Conservation (phyloP, 768 basidiomycete genomes). For the Cystoderma amianthinum region DNA sequence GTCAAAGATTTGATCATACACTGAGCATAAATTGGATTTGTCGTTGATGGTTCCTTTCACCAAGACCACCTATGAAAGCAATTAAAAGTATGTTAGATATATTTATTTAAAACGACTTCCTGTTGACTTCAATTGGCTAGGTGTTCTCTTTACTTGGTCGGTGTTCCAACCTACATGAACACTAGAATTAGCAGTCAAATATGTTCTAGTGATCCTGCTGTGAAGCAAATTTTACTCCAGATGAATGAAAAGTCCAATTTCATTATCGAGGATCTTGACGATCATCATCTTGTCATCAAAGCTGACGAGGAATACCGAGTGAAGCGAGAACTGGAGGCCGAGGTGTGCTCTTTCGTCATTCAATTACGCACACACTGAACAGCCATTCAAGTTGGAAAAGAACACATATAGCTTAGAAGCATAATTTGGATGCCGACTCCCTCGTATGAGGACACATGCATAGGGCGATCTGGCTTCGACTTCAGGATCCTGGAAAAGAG, state of each 20-base stretch:
- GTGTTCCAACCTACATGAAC: constrained; percentile 9
- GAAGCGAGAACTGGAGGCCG: constrained; percentile 62
- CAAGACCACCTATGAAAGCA: too few relatives aligned
- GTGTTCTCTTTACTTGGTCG: constrained; percentile 64
- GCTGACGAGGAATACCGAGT: constrained; percentile 77
- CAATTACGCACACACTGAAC: constrained; percentile 3
- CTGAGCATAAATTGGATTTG: too few relatives aligned
- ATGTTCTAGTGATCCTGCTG: constrained; percentile 75
- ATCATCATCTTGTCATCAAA: constrained; percentile 77
- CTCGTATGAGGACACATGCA: background rate
- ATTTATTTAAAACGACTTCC: background rate
- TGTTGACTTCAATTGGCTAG: constrained; percentile 27
- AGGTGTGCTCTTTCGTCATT: constrained; percentile 38
- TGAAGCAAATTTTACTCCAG: constrained; percentile 78
- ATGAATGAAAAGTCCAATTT: constrained; percentile 80
- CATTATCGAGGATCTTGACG: constrained; percentile 84
- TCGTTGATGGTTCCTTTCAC: too few relatives aligned
- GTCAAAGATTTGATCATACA: too few relatives aligned
- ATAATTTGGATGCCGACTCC: too few relatives aligned
- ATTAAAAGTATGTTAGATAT: constrained; percentile 52
- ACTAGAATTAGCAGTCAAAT: background rate
- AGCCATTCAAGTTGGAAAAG: constrained; percentile 59
- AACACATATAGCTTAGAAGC: constrained; percentile 74
- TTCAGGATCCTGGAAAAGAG: background rate
- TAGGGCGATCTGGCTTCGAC: background rate